phyloP scores from a whole-genome alignment of 805 yeast genomes.

The Cyberlindnera euphorbiae region DNA sequence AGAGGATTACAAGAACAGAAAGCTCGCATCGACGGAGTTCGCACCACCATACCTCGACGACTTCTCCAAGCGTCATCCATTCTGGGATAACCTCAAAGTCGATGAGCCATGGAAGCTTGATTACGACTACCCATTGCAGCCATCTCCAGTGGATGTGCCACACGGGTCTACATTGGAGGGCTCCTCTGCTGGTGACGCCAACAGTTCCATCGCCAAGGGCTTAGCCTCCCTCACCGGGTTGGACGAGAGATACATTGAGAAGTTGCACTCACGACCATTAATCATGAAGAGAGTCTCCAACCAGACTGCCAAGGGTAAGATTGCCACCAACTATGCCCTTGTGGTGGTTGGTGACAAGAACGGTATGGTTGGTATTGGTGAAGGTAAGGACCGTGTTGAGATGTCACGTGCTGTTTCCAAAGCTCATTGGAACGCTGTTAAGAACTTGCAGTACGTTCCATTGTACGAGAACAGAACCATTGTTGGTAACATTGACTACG shows the following conservation, averaged over 20 bases:
- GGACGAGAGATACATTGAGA: constrained; percentile 53
- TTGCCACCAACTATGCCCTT: constrained; percentile 72
- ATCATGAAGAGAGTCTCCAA: constrained; percentile 79
- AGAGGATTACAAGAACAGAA: constrained; percentile 45
- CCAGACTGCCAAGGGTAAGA: constrained; percentile 91
- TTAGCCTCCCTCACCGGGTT: constrained; percentile 64
- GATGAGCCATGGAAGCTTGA: constrained; percentile 46
- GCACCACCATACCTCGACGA: constrained; percentile 73
- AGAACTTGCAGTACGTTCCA: constrained; percentile 75
- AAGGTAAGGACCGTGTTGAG: constrained; percentile 83
- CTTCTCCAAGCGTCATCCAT: constrained; percentile 62
- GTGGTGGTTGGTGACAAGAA: constrained; percentile 90
- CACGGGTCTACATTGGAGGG: constrained; percentile 38
- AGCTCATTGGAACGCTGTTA: constrained; percentile 92
- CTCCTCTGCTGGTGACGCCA: constrained; percentile 19
- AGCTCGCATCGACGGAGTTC: constrained; percentile 41
- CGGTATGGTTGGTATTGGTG: constrained; percentile 94
- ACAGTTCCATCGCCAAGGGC: constrained; percentile 40
- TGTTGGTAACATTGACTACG: constrained; percentile 74
- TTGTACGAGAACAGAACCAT: constrained; percentile 91
- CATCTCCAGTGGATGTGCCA: constrained; percentile 49
- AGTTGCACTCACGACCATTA: constrained; percentile 59
- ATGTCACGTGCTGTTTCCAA: constrained; percentile 69
- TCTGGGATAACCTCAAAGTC: constrained; percentile 62
- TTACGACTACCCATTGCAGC: constrained; percentile 50